phyloP scores from a whole-genome alignment of 371 early-diverging fungal genomes.

The Phascolomyces articulosus region DNA sequence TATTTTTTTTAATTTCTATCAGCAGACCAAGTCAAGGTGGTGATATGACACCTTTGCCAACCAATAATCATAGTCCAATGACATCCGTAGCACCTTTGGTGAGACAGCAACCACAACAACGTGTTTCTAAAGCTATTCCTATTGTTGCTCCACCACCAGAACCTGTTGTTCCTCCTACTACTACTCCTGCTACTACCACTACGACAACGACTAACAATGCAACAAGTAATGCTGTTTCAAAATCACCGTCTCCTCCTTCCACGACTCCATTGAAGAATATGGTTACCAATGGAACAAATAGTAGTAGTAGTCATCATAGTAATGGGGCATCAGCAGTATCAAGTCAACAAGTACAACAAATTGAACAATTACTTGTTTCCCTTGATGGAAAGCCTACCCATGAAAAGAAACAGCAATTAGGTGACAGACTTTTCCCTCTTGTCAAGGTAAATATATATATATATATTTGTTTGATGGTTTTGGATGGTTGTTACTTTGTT shows the following conservation, averaged over 20 bases:
- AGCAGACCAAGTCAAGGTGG: neutral
- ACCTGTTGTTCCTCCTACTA: neutral
- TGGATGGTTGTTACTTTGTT: neutral
- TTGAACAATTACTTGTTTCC: slow-evolving; percentile 28
- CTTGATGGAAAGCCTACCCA: slow-evolving; percentile 35
- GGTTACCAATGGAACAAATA: slow-evolving; percentile 12
- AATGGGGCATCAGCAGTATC: neutral
- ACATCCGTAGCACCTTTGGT: neutral
- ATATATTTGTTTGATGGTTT: slow-evolving; percentile 5
- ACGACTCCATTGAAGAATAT: neutral
- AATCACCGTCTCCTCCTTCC: slow-evolving; percentile 1
- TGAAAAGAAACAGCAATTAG: slow-evolving; percentile 47
- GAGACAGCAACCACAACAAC: slow-evolving; percentile 12
- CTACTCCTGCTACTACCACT: neutral
- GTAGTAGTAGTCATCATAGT: too few species aligned
- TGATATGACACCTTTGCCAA: slow-evolving; percentile 5
- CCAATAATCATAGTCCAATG: slow-evolving; percentile 9
- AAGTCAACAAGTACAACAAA: slow-evolving; percentile 11
- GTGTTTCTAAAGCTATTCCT: slow-evolving; percentile 43
- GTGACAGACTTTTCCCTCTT: slow-evolving; percentile 47
- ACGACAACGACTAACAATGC: too few species aligned
- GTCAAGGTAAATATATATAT: slow-evolving; percentile 50
- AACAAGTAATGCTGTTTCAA: neutral
- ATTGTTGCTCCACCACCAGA: slow-evolving; percentile 27
- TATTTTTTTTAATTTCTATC: neutral